Percentiles rank a stretch among this genome's conserved stretches.
Conservation (phyloP, 257 asterid genomes). For the Nicotiana benthamiana region DNA sequence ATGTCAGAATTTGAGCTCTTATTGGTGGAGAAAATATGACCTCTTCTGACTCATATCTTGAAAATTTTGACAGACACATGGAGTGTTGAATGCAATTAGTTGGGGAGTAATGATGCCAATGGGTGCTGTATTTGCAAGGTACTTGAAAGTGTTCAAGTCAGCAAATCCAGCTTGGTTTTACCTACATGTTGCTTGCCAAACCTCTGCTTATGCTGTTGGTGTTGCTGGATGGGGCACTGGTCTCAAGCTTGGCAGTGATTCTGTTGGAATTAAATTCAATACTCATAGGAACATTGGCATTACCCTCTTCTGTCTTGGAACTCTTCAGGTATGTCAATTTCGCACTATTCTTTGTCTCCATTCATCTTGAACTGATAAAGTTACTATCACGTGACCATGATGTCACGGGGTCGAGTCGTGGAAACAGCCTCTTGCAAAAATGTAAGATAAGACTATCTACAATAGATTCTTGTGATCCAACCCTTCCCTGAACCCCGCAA, state of each 20-base stretch:
- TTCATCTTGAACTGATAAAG: no score
- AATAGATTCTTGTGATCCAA: no score
- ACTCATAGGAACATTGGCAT: conserved; percentile 19
- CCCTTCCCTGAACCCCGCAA: no score
- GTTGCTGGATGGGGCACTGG: conserved; percentile 27
- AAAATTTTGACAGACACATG: conserved; percentile 13
- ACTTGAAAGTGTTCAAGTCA: conserved; percentile 8
- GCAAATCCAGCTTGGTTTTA: conserved; percentile 30
- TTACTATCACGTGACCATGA: no score
- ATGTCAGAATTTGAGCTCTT: background rate
- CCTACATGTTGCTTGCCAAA: conserved; percentile 17
- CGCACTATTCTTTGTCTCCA: background rate
- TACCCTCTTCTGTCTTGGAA: conserved; percentile 18
- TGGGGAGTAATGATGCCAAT: conserved; percentile 26
- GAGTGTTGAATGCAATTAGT: conserved; percentile 18
- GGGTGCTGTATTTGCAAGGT: conserved; percentile 18
- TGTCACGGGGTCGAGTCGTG: no score
- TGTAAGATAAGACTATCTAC: no score
- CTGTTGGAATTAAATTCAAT: conserved; percentile 8
- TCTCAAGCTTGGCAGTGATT: conserved; percentile 18
- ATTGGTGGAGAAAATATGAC: background rate
- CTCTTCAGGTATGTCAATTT: conserved; percentile 15
- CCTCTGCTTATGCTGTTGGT: conserved; percentile 15
- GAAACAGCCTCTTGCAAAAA: no score
- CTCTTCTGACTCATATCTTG: background rate